Evolutionary conservation across 805 yeast genomes (phyloP).

Genomic region (Debaryomyces tyrocola): DNA sequence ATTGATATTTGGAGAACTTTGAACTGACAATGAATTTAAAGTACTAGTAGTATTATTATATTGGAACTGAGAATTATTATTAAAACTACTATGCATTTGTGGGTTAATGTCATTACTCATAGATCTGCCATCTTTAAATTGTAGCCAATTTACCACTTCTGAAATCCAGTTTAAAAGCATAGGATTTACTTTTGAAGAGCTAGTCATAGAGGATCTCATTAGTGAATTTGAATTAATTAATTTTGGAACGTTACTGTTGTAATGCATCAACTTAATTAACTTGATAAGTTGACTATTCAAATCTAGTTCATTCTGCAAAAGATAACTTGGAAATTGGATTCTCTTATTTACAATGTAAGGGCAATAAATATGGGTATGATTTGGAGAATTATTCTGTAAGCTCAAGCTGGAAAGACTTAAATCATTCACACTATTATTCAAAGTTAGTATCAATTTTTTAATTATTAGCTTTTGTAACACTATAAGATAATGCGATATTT

Average conservation of each 20-base stretch:
- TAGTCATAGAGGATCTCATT: constrained; percentile 23
- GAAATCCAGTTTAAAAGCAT: constrained; percentile 51
- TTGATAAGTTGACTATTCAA: constrained; percentile 34
- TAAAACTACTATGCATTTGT: constrained; percentile 5
- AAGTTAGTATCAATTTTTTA: constrained; percentile 32
- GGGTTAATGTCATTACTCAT: neutral
- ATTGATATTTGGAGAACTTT: neutral
- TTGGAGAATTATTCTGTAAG: neutral
- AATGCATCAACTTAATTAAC: constrained; percentile 38
- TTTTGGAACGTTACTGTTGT: constrained; percentile 46
- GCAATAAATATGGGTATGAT: constrained; percentile 4
- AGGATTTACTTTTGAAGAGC: constrained; percentile 24
- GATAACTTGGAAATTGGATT: constrained; percentile 35
- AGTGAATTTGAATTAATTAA: constrained; percentile 42
- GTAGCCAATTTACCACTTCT: constrained; percentile 54
- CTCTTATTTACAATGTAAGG: constrained; percentile 32
- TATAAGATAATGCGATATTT: constrained; percentile 39
- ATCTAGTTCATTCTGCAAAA: constrained; percentile 47
- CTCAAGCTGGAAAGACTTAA: neutral
- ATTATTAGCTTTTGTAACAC: constrained; percentile 39
- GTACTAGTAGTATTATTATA: constrained; percentile 4
- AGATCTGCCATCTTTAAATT: constrained; percentile 48
- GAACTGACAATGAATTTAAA: neutral
- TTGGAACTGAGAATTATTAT: constrained; percentile 11
- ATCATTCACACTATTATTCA: constrained; percentile 15